Evolutionary conservation across 2,329 filamentous ascomycete species (phyloP).

Genomic region (Cordyceps militaris): DNA sequence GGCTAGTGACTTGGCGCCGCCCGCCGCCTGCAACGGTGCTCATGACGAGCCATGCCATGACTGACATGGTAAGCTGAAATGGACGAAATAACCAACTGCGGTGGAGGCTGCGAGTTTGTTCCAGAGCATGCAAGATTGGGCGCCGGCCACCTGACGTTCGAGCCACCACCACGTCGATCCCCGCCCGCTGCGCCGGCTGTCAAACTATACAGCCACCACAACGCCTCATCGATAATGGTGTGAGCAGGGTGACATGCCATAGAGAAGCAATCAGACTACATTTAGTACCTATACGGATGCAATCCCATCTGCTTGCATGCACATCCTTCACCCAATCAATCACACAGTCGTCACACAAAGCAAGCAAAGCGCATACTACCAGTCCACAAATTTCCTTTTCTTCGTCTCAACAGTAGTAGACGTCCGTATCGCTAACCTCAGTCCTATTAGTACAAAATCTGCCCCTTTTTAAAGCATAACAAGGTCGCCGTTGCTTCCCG

Average conservation of each 20-base stretch:
- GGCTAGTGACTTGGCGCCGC: neutral
- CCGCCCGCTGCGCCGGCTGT: neutral
- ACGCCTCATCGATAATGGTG: neutral
- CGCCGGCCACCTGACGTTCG: conserved; percentile 1
- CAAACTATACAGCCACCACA: neutral
- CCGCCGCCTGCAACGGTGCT: neutral
- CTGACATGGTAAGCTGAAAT: neutral
- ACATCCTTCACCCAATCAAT: neutral
- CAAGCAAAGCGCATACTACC: neutral
- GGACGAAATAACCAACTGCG: neutral
- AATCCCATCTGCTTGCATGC: neutral
- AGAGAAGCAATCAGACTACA: neutral
- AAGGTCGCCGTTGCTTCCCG: conserved; percentile 63
- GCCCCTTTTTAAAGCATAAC: conserved; percentile 48
- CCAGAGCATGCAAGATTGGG: neutral
- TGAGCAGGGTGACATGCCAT: no score
- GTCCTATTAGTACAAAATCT: neutral
- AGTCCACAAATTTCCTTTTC: neutral
- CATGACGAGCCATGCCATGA: neutral
- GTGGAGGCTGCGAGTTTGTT: neutral
- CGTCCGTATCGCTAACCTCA: neutral
- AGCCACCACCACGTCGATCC: conserved; percentile 3
- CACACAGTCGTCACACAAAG: neutral
- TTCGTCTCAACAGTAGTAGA: neutral
- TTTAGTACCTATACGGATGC: neutral